phyloP scores from a whole-genome alignment of 768 basidiomycete genomes.

The Phallus indusiatus region DNA sequence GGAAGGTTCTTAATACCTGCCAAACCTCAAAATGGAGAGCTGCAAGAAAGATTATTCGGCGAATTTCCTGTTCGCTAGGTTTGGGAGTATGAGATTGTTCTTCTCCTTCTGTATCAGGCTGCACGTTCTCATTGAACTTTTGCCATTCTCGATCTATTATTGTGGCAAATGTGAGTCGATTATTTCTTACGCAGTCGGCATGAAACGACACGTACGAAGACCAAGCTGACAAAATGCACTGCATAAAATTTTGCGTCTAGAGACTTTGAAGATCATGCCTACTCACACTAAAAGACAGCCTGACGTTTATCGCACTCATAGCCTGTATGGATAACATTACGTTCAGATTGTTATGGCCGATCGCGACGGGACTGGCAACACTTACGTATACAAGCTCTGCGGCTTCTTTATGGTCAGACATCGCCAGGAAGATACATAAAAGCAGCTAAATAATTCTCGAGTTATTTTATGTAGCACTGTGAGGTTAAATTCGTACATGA shows the following conservation, averaged over 20 bases:
- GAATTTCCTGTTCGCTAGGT: background rate
- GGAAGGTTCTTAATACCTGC: background rate
- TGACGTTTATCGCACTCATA: slow-evolving; percentile 6
- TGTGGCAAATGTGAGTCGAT: background rate
- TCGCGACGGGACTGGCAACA: background rate
- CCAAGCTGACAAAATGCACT: background rate
- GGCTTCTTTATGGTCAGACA: slow-evolving; percentile 3
- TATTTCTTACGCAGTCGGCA: background rate
- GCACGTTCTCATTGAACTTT: background rate
- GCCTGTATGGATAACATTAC: background rate
- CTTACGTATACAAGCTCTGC: slow-evolving; percentile 4
- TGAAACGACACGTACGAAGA: background rate
- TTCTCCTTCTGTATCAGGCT: background rate
- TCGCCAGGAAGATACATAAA: background rate
- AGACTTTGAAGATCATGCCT: background rate
- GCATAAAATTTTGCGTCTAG: background rate
- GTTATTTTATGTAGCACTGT: background rate
- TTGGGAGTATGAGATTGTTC: background rate
- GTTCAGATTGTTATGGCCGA: background rate
- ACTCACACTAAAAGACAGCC: slow-evolving; percentile 4
- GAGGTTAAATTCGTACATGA: background rate
- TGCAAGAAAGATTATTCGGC: slow-evolving; percentile 2
- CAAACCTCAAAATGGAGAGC: slow-evolving; percentile 5
- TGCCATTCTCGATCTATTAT: slow-evolving; percentile 2
- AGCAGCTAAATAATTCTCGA: background rate